These are phyloP conservation scores for Aspergillus aculeatinus DNA, from an alignment of 2,329 filamentous ascomycete species.

Conservation along the genomic window DNA sequence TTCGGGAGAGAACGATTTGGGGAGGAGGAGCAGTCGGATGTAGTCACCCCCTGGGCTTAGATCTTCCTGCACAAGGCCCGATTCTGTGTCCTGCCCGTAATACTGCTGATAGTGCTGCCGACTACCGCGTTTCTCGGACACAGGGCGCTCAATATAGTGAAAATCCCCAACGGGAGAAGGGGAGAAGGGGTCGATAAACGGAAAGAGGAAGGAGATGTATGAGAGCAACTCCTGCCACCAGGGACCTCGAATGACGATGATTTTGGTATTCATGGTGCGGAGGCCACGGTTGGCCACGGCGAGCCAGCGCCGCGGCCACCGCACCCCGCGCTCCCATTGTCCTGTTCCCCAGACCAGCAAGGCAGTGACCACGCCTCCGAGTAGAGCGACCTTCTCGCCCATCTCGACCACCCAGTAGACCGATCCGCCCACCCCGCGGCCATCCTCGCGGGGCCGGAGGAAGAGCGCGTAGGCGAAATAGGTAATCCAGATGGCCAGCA, in stretches of 20 bases:
- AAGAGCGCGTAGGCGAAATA: constrained; percentile 90
- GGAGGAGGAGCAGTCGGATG: constrained; percentile 83
- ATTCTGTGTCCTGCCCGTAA: constrained; percentile 63
- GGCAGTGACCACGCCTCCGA: constrained; percentile 83
- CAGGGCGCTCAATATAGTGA: constrained; percentile 68
- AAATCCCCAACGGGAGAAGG: constrained; percentile 66
- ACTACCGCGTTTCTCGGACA: constrained; percentile 40
- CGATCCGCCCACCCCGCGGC: constrained; percentile 82
- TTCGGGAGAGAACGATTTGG: constrained; percentile 91
- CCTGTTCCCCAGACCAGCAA: constrained; percentile 90
- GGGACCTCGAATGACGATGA: constrained; percentile 80
- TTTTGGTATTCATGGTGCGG: constrained; percentile 91
- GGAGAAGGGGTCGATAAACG: constrained; percentile 67
- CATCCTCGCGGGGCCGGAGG: constrained; percentile 93
- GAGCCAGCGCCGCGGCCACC: constrained; percentile 92
- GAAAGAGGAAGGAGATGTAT: constrained; percentile 73
- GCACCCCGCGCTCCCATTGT: constrained; percentile 91
- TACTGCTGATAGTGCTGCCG: constrained; percentile 36
- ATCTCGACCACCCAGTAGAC: constrained; percentile 97
- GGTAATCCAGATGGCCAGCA: constrained; percentile 76
- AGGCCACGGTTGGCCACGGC: constrained; percentile 84
- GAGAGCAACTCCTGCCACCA: constrained; percentile 78
- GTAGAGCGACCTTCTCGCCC: constrained; percentile 84
- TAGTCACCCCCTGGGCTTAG: constrained; percentile 86
- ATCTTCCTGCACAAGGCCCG: constrained; percentile 75